Conservation (phyloP, 768 basidiomycete genomes). For the Clitopilus hobsonii region DNA sequence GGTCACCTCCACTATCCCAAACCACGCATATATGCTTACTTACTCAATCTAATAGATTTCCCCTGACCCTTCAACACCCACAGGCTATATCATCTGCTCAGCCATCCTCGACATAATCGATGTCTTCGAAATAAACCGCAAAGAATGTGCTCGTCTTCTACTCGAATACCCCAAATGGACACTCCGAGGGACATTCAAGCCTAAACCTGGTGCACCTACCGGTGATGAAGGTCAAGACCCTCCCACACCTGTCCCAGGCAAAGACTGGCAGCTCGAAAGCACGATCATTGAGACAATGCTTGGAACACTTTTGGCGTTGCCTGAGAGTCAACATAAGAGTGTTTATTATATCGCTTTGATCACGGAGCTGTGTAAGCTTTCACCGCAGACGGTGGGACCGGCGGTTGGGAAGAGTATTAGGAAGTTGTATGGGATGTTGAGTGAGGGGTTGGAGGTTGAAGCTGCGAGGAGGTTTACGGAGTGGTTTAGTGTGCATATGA, state of each 20-base stretch:
- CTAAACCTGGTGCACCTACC: conserved; percentile 57
- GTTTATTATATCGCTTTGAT: conserved; percentile 87
- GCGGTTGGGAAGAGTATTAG: conserved; percentile 95
- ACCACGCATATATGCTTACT: conserved; percentile 3
- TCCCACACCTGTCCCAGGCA: conserved; percentile 48
- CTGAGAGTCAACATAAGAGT: conserved; percentile 69
- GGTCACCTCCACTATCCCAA: conserved; percentile 9
- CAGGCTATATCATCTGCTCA: conserved; percentile 77
- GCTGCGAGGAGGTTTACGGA: conserved; percentile 79
- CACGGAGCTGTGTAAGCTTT: conserved; percentile 92
- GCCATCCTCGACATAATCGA: conserved; percentile 74
- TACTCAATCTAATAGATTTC: conserved; percentile 67
- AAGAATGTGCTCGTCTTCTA: conserved; percentile 86
- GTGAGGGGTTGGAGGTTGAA: conserved; percentile 85
- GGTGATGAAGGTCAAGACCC: conserved; percentile 8
- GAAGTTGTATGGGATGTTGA: conserved; percentile 73
- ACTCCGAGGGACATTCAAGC: conserved; percentile 78
- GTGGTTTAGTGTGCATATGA: conserved; percentile 96
- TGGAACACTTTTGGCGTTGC: conserved; percentile 69
- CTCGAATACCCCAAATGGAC: conserved; percentile 87
- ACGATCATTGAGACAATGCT: conserved; percentile 83
- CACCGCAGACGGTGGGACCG: conserved; percentile 88
- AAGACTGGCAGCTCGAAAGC: conserved; percentile 87
- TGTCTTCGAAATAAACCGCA: conserved; percentile 94
- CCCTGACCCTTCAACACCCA: conserved; percentile 66